Evolutionary conservation across 768 basidiomycete genomes (phyloP).

Genomic region (Cystobasidium tubakii): DNA sequence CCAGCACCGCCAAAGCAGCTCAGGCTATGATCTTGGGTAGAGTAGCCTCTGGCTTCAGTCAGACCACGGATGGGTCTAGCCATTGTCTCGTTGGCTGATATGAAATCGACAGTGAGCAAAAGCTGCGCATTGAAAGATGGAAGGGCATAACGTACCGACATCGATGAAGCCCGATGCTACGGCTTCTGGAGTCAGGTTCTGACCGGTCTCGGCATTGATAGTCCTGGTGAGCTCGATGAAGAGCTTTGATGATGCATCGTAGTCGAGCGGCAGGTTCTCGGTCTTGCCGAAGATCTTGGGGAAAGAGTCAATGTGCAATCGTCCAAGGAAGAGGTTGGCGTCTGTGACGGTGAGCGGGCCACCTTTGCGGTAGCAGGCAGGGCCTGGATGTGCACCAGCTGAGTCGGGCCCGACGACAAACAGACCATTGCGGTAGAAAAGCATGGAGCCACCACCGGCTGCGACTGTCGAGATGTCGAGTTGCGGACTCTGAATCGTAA

Average conservation of each 20-base stretch:
- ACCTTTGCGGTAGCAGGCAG: conserved; percentile 84
- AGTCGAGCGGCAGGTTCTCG: conserved; percentile 81
- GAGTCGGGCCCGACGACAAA: conserved; percentile 91
- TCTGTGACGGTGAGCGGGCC: conserved; percentile 88
- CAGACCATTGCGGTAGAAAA: conserved; percentile 81
- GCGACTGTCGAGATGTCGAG: conserved; percentile 90
- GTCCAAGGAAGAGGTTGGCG: conserved; percentile 81
- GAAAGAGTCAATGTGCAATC: conserved; percentile 82
- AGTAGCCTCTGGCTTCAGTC: conserved; percentile 45
- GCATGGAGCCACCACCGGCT: conserved; percentile 84
- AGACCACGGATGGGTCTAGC: conserved; percentile 81
- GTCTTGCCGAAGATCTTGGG: conserved; percentile 88
- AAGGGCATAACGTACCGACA: conserved; percentile 25
- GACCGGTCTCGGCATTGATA: conserved; percentile 60
- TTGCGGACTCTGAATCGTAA: conserved; percentile 88
- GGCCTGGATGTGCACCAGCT: conserved; percentile 88
- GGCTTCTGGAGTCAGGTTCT: conserved; percentile 63
- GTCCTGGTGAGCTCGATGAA: conserved; percentile 65
- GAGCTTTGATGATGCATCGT: conserved; percentile 60
- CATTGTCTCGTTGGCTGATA: conserved; percentile 84
- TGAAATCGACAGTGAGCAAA: not conserved
- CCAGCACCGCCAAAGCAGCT: conserved; percentile 62
- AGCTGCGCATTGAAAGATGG: no score
- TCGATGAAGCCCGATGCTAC: conserved; percentile 90
- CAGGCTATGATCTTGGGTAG: conserved; percentile 41